Evolutionary conservation across 2,329 filamentous ascomycete genomes (phyloP).

Genomic region (Ampelomyces quisqualis): DNA sequence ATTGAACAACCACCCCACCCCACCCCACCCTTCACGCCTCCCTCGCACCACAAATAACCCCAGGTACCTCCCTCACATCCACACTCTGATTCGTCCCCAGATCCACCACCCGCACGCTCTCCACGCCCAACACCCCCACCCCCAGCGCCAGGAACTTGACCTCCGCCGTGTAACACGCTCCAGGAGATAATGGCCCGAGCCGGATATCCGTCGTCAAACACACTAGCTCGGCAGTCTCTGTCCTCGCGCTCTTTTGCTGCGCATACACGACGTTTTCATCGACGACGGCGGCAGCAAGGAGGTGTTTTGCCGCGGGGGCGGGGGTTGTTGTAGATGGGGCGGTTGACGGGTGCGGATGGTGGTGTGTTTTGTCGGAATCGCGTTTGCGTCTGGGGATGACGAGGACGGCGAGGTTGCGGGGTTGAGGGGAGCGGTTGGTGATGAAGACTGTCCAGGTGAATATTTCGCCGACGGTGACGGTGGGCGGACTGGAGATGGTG

Average conservation of each 20-base stretch:
- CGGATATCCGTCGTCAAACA: conserved; percentile 73
- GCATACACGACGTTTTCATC: conserved; percentile 72
- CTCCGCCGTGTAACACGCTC: conserved; percentile 72
- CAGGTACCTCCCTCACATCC: conserved; percentile 73
- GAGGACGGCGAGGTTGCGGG: conserved; percentile 69
- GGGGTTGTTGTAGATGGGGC: conserved; percentile 49
- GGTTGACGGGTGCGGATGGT: conserved; percentile 46
- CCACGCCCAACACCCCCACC: conserved; percentile 67
- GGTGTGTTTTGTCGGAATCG: conserved; percentile 40
- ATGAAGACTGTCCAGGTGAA: conserved; percentile 75
- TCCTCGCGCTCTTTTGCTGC: conserved; percentile 65
- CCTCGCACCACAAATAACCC: conserved; percentile 53
- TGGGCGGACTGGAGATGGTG: conserved; percentile 66
- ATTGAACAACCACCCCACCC: no score
- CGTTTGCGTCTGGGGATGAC: conserved; percentile 66
- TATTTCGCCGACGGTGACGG: conserved; percentile 63
- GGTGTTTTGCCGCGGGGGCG: conserved; percentile 33
- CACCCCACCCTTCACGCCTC: conserved; percentile 2
- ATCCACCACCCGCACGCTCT: conserved; percentile 72
- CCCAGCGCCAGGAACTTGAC: conserved; percentile 69
- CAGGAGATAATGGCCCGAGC: conserved; percentile 70
- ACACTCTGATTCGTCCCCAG: conserved; percentile 73
- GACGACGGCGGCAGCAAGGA: conserved; percentile 64
- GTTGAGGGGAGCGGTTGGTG: conserved; percentile 65
- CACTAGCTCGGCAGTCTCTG: conserved; percentile 68